Conservation (phyloP, 106 monocot species). For the Vanilla planifolia region DNA sequence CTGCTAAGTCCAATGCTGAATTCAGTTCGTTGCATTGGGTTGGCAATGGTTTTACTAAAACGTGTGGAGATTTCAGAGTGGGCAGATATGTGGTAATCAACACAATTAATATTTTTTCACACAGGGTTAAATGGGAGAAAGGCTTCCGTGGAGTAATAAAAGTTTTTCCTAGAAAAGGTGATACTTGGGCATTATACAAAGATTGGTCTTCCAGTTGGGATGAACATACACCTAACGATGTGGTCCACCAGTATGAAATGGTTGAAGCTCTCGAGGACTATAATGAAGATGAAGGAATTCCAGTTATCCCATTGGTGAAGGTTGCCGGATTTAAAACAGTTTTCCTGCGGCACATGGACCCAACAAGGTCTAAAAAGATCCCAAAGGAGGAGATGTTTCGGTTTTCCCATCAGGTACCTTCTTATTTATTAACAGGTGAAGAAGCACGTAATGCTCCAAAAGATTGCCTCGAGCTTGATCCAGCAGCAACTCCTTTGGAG, state of each 20-base stretch:
- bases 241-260: constrained; percentile 63
- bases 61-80: constrained; percentile 48
- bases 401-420: constrained; percentile 58
- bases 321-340: constrained; percentile 66
- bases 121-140: constrained; percentile 50
- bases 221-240: constrained; percentile 43
- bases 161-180: constrained; percentile 43
- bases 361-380: constrained; percentile 29
- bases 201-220: constrained; percentile 59
- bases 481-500: constrained; percentile 50
- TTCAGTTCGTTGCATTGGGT: constrained; percentile 52
- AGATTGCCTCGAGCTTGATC: constrained; percentile 54
- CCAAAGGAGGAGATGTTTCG: constrained; percentile 52
- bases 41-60: constrained; percentile 48
- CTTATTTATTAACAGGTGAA: constrained; percentile 36
- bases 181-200: constrained; percentile 54
- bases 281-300: constrained; percentile 37
- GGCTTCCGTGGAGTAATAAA: constrained; percentile 32
- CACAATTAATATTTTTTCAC: constrained; percentile 49
- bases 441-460: constrained; percentile 50
- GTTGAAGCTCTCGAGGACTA: constrained; percentile 55
- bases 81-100: constrained; percentile 35
- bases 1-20: constrained; percentile 43
- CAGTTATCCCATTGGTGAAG: constrained; percentile 42
- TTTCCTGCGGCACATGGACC: constrained; percentile 34